These are phyloP conservation scores for Penstemon barbatus DNA, from an alignment of 257 asterid species.

Conservation along the genomic window DNA sequence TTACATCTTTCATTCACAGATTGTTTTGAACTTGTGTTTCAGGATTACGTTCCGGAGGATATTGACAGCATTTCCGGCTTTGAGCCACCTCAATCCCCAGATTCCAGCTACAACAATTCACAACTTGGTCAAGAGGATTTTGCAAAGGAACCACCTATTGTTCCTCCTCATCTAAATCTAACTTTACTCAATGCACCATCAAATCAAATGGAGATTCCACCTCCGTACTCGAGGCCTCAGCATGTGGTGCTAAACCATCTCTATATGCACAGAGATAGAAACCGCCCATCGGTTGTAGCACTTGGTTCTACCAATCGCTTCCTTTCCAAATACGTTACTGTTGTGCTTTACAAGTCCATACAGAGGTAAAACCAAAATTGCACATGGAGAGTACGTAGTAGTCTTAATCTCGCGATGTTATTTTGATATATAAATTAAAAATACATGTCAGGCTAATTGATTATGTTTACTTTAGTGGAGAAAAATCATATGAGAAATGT, in stretches of 20 bases:
- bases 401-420: slow-evolving; percentile 29
- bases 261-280: slow-evolving; percentile 92
- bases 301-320: slow-evolving; percentile 91
- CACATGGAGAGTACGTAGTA: slow-evolving; percentile 1
- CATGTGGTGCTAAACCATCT: slow-evolving; percentile 97
- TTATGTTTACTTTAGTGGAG: slow-evolving; percentile 20
- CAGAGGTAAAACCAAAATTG: slow-evolving; percentile 58
- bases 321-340: slow-evolving; percentile 88
- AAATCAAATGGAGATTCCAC: slow-evolving; percentile 77
- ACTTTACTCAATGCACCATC: slow-evolving; percentile 81
- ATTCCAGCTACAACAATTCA: slow-evolving; percentile 51
- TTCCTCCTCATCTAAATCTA: slow-evolving; percentile 31
- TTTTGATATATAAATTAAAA: slow-evolving; percentile 24
- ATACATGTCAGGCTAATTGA: slow-evolving; percentile 5
- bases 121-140: not conserved
- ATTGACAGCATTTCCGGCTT: not conserved
- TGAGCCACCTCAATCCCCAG: slow-evolving; percentile 53
- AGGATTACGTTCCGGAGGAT: not conserved
- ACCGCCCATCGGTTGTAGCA: slow-evolving; percentile 85
- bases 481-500: slow-evolving; percentile 31
- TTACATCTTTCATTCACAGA: too few species aligned
- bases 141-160: not conserved
- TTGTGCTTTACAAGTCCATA: slow-evolving; percentile 96
- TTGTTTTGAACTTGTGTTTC: slow-evolving; percentile 13
- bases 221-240: slow-evolving; percentile 88